These are phyloP conservation scores for Phytophthora cactorum DNA, from an alignment of 352 stramenopile genomes.

Conservation along the genomic window DNA sequence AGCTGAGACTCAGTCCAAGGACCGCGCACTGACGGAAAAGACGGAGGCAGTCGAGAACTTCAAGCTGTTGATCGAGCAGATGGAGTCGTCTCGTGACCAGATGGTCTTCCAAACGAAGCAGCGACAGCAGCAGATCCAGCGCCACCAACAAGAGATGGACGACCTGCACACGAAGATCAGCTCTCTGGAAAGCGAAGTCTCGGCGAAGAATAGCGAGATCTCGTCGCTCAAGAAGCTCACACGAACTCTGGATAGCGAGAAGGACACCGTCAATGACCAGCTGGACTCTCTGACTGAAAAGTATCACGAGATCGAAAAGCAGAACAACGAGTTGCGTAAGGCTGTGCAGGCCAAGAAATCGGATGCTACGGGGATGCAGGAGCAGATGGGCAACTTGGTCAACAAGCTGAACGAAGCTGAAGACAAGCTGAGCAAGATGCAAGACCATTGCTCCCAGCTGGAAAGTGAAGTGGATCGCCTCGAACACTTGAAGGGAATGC, in stretches of 20 bases:
- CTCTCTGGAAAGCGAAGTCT: slow-evolving; percentile 51
- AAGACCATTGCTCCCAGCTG: slow-evolving; percentile 48
- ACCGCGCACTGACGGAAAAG: slow-evolving; percentile 68
- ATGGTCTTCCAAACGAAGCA: slow-evolving; percentile 82
- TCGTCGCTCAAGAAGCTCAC: slow-evolving; percentile 73
- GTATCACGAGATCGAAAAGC: slow-evolving; percentile 60
- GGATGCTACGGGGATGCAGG: slow-evolving; percentile 51
- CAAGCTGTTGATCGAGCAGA: slow-evolving; percentile 79
- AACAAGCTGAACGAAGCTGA: slow-evolving; percentile 68
- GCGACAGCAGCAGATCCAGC: slow-evolving; percentile 69
- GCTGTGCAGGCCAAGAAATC: slow-evolving; percentile 40
- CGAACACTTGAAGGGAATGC: slow-evolving; percentile 71
- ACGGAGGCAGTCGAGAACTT: slow-evolving; percentile 70
- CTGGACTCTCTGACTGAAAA: slow-evolving; percentile 79
- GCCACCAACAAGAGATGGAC: slow-evolving; percentile 57
- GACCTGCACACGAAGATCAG: slow-evolving; percentile 58
- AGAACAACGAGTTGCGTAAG: slow-evolving; percentile 52
- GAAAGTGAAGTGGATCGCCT: slow-evolving; percentile 62
- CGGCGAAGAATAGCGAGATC: slow-evolving; percentile 54
- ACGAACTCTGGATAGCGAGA: slow-evolving; percentile 69
- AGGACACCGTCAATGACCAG: slow-evolving; percentile 74
- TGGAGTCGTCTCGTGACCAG: slow-evolving; percentile 84
- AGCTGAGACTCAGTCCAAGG: slow-evolving; percentile 60
- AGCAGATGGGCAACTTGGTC: slow-evolving; percentile 62
- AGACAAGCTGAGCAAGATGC: slow-evolving; percentile 47